Conservation (phyloP, 441 rosid genomes). For the Arabidopsis lyrata region DNA sequence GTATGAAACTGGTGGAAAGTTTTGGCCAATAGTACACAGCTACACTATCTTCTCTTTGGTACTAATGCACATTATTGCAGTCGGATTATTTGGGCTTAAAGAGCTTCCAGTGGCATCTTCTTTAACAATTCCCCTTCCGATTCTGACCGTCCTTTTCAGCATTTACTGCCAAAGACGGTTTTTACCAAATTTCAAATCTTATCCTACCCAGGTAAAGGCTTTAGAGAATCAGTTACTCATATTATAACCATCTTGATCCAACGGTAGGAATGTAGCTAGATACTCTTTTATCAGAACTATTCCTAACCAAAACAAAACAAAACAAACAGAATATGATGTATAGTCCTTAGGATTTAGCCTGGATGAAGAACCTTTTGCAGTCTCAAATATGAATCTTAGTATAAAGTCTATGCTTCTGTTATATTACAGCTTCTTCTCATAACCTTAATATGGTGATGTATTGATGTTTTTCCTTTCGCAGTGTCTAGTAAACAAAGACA, state of each 20-base stretch:
- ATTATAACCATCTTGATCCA: not conserved
- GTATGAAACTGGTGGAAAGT: slow-evolving; percentile 81
- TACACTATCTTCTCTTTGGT: slow-evolving; percentile 79
- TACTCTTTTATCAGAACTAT: slow-evolving; percentile 6
- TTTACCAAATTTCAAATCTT: slow-evolving; percentile 69
- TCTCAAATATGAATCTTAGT: not conserved
- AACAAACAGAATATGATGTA: slow-evolving; percentile 19
- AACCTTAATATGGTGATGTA: slow-evolving; percentile 10
- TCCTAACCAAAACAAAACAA: not conserved
- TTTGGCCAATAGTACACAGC: slow-evolving; percentile 89
- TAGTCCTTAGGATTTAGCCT: slow-evolving; percentile 5
- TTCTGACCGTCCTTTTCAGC: slow-evolving; percentile 79
- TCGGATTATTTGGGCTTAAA: slow-evolving; percentile 88
- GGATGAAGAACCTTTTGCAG: slow-evolving; percentile 12
- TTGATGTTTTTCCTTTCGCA: slow-evolving; percentile 43
- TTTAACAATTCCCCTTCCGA: slow-evolving; percentile 80
- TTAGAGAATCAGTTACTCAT: not conserved
- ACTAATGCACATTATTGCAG: slow-evolving; percentile 88
- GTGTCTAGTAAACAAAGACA: slow-evolving; percentile 84
- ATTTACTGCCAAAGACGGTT: slow-evolving; percentile 88
- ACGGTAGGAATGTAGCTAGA: not conserved
- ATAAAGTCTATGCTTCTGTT: not conserved
- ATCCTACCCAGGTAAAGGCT: slow-evolving; percentile 77
- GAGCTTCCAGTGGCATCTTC: slow-evolving; percentile 75
- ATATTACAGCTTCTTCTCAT: slow-evolving; percentile 7